phyloP scores from a whole-genome alignment of 257 asterid species.

The Primulina tabacum region DNA sequence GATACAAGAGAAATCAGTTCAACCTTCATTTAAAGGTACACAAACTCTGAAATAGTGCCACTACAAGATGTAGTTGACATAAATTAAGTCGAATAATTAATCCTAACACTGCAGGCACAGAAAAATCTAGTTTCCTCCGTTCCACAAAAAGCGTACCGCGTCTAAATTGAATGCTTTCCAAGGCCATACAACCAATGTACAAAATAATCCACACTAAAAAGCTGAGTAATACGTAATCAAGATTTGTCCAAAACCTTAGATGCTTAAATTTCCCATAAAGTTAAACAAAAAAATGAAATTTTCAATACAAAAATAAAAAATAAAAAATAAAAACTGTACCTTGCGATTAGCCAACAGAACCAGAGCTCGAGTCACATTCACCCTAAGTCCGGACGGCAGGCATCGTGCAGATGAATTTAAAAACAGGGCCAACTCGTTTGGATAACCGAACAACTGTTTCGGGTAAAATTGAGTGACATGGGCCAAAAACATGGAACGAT shows the following conservation, averaged over 20 bases:
- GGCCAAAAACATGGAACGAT: conserved; percentile 69
- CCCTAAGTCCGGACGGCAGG: conserved; percentile 68
- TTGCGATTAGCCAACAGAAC: conserved; percentile 66
- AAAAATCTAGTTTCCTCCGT: neutral
- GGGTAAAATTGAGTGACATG: conserved; percentile 77
- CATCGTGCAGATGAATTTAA: conserved; percentile 57
- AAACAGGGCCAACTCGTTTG: conserved; percentile 58
- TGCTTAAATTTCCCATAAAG: neutral
- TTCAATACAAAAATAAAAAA: neutral
- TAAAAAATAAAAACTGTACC: conserved; percentile 42
- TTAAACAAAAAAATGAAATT: neutral
- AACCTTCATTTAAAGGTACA: conserved; percentile 1
- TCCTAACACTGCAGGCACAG: neutral
- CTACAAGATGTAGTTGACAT: too few relatives aligned
- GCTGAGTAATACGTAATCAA: neutral
- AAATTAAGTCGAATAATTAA: too few relatives aligned
- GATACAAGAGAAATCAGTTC: conserved; percentile 19
- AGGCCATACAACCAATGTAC: neutral
- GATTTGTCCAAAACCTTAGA: neutral
- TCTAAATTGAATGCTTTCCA: neutral
- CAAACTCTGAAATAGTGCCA: neutral
- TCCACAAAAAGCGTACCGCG: neutral
- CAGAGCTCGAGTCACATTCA: conserved; percentile 67
- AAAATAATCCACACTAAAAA: neutral
- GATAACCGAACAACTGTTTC: conserved; percentile 43